Conservation (phyloP, 1,284 basidiomycete species). For the Neotropicomus parvogracilis region DNA sequence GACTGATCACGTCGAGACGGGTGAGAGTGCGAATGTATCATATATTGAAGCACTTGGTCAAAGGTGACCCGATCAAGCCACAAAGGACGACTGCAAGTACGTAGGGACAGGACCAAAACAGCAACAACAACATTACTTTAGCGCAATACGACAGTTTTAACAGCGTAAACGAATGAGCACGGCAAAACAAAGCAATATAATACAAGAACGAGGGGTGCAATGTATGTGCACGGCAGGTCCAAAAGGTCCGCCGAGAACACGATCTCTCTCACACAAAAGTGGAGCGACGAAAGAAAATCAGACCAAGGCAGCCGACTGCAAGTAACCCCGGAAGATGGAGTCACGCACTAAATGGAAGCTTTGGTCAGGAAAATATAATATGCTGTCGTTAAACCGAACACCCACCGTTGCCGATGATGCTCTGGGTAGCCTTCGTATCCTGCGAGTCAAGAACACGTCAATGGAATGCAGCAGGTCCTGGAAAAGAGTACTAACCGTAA, state of each 20-base stretch:
- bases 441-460: conserved; percentile 26
- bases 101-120: conserved; percentile 20
- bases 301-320: conserved; percentile 67
- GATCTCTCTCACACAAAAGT: not conserved
- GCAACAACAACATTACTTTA: conserved; percentile 12
- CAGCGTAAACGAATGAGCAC: too few species aligned
- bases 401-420: conserved; percentile 75
- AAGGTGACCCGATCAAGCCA: conserved; percentile 28
- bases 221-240: too few species aligned
- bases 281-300: conserved; percentile 21
- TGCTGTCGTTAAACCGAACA: conserved; percentile 1
- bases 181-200: too few species aligned
- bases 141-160: too few species aligned
- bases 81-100: not conserved
- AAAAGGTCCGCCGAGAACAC: too few species aligned
- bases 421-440: conserved; percentile 79
- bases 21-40: not conserved
- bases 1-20: not conserved
- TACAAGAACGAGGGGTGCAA: conserved; percentile 8
- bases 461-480: not conserved
- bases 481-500: conserved; percentile 53
- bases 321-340: conserved; percentile 68
- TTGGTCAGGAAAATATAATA: conserved; percentile 18
- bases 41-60: conserved; percentile 19
- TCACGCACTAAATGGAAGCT: conserved; percentile 49